Conservation (phyloP, 1,139 yeast species). For the Geotrichum siamense region DNA sequence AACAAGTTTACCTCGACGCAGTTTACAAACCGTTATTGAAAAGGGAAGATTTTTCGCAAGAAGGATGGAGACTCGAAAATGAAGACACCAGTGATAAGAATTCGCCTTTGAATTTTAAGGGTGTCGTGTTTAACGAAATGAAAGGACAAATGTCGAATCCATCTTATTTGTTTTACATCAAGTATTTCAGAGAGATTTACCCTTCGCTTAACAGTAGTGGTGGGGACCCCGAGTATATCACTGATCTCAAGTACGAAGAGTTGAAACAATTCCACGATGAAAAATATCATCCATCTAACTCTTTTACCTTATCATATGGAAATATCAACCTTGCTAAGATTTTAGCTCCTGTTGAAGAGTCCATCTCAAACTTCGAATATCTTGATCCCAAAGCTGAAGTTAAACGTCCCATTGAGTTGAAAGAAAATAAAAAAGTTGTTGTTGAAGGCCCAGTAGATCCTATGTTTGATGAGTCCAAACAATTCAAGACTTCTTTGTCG, state of each 20-base stretch:
- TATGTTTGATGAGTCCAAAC: conserved; percentile 63
- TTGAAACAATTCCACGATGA: conserved; percentile 63
- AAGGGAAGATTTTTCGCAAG: conserved; percentile 81
- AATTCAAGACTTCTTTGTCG: conserved; percentile 72
- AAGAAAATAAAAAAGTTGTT: conserved; percentile 33
- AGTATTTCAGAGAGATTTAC: conserved; percentile 77
- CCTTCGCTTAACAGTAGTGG: conserved; percentile 86
- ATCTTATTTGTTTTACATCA: conserved; percentile 74
- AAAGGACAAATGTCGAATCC: conserved; percentile 94
- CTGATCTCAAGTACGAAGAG: conserved; percentile 66
- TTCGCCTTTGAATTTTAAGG: conserved; percentile 70
- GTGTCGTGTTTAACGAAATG: conserved; percentile 98
- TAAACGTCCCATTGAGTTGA: conserved; percentile 41
- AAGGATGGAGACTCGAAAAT: conserved; percentile 96
- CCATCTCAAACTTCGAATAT: conserved; percentile 44
- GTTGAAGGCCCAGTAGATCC: conserved; percentile 78
- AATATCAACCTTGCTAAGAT: conserved; percentile 59
- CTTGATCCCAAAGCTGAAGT: conserved; percentile 31
- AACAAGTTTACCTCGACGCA: conserved; percentile 84
- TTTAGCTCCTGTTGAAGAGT: conserved; percentile 49
- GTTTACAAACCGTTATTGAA: conserved; percentile 76
- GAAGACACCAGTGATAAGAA: conserved; percentile 47
- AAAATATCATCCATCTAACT: conserved; percentile 85
- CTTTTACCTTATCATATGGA: conserved; percentile 85
- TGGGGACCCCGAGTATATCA: conserved; percentile 83